Evolutionary conservation across 23 red algal species (phyloP).

Genomic region (Gracilaria vermiculophylla): DNA sequence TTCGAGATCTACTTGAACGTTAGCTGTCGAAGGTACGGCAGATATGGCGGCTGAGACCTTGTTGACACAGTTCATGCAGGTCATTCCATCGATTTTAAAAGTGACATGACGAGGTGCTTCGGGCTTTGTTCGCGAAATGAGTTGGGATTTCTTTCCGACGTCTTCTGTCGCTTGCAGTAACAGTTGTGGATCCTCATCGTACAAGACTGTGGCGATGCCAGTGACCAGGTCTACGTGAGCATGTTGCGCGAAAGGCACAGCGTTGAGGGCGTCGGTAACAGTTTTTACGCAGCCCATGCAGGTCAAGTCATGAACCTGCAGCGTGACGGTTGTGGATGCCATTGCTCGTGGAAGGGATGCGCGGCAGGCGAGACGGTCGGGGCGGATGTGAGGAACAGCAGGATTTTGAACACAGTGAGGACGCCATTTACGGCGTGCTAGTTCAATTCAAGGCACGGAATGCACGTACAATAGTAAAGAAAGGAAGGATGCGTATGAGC

Average conservation of each 20-base stretch:
- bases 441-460: too few relatives aligned
- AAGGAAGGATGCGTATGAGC: not conserved
- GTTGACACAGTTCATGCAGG: conserved; percentile 26
- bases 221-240: conserved; percentile 8
- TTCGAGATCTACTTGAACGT: conserved; percentile 30
- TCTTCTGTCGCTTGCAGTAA: conserved; percentile 7
- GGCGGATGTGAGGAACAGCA: not conserved
- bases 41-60: conserved; percentile 13
- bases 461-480: not conserved
- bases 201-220: conserved; percentile 4
- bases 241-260: not conserved
- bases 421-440: not conserved
- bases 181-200: not conserved
- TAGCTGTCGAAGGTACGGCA: not conserved
- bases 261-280: not conserved
- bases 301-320: conserved; percentile 30
- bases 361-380: not conserved
- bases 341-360: not conserved
- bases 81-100: conserved; percentile 54
- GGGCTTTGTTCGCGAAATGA: not conserved
- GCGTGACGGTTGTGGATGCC: not conserved
- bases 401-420: not conserved
- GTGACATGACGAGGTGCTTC: not conserved
- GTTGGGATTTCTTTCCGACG: conserved; percentile 27
- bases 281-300: conserved; percentile 16